Evolutionary conservation across 306 rosid species (phyloP).

Genomic region (Senna tora): DNA sequence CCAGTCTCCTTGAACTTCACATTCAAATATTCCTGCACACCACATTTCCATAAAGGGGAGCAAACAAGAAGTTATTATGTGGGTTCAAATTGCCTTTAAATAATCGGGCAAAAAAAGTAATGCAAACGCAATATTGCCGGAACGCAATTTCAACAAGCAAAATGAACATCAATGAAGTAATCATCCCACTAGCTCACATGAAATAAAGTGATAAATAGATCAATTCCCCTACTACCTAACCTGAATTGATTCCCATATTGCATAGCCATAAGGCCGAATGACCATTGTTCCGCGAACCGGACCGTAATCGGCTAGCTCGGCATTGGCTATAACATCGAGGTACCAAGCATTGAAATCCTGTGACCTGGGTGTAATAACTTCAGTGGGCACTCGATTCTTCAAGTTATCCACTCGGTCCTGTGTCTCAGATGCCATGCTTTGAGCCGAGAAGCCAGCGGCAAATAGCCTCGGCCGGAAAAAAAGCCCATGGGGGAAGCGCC

Average conservation of each 20-base stretch:
- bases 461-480: conserved; percentile 11
- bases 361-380: conserved; percentile 82
- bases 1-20: conserved; percentile 95
- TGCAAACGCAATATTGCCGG: neutral
- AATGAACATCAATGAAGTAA: neutral
- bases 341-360: conserved; percentile 97
- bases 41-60: conserved; percentile 3
- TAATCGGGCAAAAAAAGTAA: neutral
- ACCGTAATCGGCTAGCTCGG: conserved; percentile 96
- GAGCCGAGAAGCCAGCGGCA: conserved; percentile 53
- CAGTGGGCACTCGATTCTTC: conserved; percentile 65
- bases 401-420: conserved; percentile 50
- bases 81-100: neutral
- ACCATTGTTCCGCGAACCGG: conserved; percentile 99
- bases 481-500: conserved; percentile 42
- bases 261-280: conserved; percentile 94
- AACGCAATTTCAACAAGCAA: neutral
- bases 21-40: conserved; percentile 78
- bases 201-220: neutral
- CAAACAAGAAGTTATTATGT: neutral
- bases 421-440: conserved; percentile 51
- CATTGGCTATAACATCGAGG: conserved; percentile 77
- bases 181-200: neutral
- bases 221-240: conserved; percentile 22
- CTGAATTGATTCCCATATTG: conserved; percentile 98